Percentiles rank a stretch among this genome's conserved stretches.
Conservation (phyloP, 179 eudicot species). For the Spergularia azorica region DNA sequence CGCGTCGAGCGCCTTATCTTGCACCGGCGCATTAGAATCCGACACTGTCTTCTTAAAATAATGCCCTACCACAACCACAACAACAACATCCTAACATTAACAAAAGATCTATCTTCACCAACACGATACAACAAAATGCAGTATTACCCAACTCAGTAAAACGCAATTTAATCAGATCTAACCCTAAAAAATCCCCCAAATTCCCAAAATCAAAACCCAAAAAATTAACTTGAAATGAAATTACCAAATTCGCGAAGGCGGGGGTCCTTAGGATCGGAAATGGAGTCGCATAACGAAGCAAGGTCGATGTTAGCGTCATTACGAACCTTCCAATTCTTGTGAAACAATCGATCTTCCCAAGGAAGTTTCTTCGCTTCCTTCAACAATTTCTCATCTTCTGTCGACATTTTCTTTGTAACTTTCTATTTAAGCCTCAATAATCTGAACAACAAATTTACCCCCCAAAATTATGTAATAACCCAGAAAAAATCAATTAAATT, state of each 20-base stretch:
- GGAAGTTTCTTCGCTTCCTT: constrained; percentile 97
- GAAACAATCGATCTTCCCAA: constrained; percentile 95
- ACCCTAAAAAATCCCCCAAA: constrained; percentile 9
- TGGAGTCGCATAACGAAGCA: constrained; percentile 66
- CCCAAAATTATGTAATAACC: background rate
- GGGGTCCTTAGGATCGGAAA: constrained; percentile 90
- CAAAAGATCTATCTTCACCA: background rate
- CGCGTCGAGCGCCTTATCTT: constrained; percentile 97
- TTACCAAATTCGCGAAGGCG: constrained; percentile 92
- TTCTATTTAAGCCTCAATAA: no score
- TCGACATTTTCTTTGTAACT: constrained; percentile 29
- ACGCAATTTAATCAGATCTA: constrained; percentile 38
- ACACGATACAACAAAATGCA: background rate
- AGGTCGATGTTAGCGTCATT: constrained; percentile 95
- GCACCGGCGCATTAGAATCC: constrained; percentile 97
- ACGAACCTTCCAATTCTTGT: constrained; percentile 95
- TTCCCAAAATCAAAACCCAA: constrained; percentile 11
- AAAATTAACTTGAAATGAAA: background rate
- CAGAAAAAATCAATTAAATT: background rate
- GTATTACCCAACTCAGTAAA: background rate
- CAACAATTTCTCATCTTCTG: constrained; percentile 91
- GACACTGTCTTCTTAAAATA: constrained; percentile 78
- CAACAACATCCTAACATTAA: background rate
- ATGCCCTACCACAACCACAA: constrained; percentile 38
- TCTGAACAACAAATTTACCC: background rate